A percentile compares a stretch with the other conserved stretches of the same genome.
Evolutionary conservation across 345 rosid species (phyloP).

Genomic region (Salix suchowensis): DNA sequence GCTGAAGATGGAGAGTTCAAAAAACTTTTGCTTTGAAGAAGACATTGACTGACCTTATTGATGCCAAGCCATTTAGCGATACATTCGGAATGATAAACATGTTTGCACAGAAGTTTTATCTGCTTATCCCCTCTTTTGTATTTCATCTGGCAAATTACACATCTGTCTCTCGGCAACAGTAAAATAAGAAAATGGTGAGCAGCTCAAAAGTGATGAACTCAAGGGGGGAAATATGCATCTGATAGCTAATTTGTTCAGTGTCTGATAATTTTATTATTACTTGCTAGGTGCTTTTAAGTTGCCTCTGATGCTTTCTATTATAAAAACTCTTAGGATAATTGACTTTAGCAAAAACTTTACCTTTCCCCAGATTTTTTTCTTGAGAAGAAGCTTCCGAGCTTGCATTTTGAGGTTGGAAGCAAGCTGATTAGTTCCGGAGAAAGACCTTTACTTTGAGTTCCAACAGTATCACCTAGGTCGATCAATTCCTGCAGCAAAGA

Average conservation of each 20-base stretch:
- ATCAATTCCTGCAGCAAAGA: constrained; percentile 50
- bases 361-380: constrained; percentile 53
- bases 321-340: background rate
- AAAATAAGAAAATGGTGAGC: background rate
- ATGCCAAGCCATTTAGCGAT: constrained; percentile 63
- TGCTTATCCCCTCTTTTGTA: constrained; percentile 57
- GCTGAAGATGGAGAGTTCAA: background rate
- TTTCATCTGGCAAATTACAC: constrained; percentile 64
- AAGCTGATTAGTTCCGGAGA: constrained; percentile 46
- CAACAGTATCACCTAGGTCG: constrained; percentile 66
- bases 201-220: background rate
- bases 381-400: constrained; percentile 48
- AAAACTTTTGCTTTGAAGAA: background rate
- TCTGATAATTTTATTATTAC: background rate
- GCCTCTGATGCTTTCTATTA: background rate
- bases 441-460: constrained; percentile 63
- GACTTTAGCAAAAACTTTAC: constrained; percentile 24
- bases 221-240: background rate
- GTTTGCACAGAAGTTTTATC: constrained; percentile 58
- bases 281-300: background rate
- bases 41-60: constrained; percentile 46
- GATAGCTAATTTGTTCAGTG: background rate
- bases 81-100: constrained; percentile 60
- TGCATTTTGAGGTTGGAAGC: constrained; percentile 64
- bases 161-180: constrained; percentile 31